Base-by-base conservation (phyloP, 2,329 filamentous ascomycete species). In the Ophiostoma ips region DNA sequence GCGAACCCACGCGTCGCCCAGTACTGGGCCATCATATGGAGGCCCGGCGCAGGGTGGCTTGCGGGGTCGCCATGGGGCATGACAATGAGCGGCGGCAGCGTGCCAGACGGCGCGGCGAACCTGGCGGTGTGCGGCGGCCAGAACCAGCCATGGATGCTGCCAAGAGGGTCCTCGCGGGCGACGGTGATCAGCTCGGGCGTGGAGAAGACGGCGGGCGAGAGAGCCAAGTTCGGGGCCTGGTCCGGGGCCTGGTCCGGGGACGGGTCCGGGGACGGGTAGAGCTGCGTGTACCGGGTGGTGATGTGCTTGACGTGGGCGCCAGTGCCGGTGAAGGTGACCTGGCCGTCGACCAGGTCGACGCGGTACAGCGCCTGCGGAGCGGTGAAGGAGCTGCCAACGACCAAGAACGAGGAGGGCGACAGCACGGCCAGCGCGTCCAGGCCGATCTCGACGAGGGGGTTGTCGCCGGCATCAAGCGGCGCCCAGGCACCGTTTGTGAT, bases 21-120 rank as follows among this genome's bases (percentile, higher is more conserved):
- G 37, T 40, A 40, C 56, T 78, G 75, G 3, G 63, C 65, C 18
- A 62, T 59, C 7, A 75, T 59, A 12, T 63, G 60, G 0, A 78
- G 62, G 0, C 71, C 71, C 0, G 68, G 66, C 0, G 66, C 62
- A 0, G 61, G 62, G 48, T 69, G 37, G 37, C 61, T 60, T 0
- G 69, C 77, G n/a, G 68, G 75, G 0, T 73, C 75, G 5, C 74
- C 75, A 12, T 78, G 75, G 0, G 69, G 64, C 3, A 61, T 63
- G 44, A 77, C 62, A 21, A 78, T 24, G 19, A 40, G 37, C 18
- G 37, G 37, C 18, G 37, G 37, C 37, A 40, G 18, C n/a, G 37
- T 40, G 10, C 12, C 37, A 5, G 4, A 2, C 5, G 37, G 66
- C 0, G 63, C 66, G 1, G 55, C 49, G 53, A 65, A 76, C 3